Conservation (phyloP, 805 yeast species). For the Schwanniomyces pseudopolymorphus region DNA sequence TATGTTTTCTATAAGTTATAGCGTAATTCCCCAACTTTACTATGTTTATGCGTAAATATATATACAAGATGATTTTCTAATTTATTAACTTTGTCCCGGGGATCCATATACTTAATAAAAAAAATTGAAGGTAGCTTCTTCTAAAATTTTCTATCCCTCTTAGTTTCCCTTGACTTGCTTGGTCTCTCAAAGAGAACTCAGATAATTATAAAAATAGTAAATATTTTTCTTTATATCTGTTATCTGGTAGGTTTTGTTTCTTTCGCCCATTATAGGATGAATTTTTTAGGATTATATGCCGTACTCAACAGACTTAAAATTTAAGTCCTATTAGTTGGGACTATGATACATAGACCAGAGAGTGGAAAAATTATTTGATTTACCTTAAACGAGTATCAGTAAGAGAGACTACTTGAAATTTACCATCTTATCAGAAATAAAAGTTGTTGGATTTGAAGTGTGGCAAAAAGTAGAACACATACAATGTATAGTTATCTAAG, state of each 20-base stretch:
- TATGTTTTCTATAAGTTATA: background rate
- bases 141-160: background rate
- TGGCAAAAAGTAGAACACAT: background rate
- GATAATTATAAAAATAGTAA: background rate
- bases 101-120: background rate
- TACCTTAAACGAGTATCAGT: too few species aligned
- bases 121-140: background rate
- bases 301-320: background rate
- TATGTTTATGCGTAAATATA: background rate
- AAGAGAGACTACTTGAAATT: background rate
- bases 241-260: background rate
- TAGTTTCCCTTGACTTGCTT: background rate
- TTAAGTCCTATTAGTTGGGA: too few species aligned
- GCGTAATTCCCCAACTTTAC: background rate
- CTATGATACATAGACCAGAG: too few species aligned
- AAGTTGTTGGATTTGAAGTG: background rate
- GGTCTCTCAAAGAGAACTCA: background rate
- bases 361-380: too few species aligned
- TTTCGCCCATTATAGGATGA: background rate
- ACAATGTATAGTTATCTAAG: background rate
- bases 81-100: background rate
- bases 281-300: constrained; percentile 1
- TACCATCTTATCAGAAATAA: background rate
- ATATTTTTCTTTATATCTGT: background rate
- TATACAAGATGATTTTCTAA: background rate